Percentiles rank a stretch among this genome's conserved stretches.
Conservation (phyloP, 2,329 filamentous ascomycete species). For the Fusarium circinatum region DNA sequence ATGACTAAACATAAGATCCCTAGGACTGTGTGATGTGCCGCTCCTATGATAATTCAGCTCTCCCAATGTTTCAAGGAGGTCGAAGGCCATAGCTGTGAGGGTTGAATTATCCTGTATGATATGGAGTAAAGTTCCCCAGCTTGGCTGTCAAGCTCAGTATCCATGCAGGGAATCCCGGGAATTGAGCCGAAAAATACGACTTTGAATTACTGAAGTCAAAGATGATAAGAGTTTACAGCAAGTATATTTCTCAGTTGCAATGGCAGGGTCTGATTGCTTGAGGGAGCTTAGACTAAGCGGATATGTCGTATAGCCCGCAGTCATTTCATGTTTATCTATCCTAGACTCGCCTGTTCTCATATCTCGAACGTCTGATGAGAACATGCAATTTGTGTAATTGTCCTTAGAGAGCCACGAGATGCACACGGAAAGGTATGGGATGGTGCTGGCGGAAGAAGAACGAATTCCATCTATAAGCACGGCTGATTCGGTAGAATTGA, state of each 20-base stretch:
- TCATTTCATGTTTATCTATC: background rate
- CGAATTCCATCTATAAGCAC: background rate
- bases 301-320: background rate
- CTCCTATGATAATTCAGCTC: no score
- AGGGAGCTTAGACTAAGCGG: background rate
- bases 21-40: no score
- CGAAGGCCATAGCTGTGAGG: no score
- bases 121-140: background rate
- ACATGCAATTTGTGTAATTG: background rate
- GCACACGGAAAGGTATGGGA: background rate
- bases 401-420: background rate
- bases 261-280: background rate
- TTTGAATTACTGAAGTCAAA: background rate
- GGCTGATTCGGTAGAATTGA: background rate
- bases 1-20: no score
- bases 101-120: no score
- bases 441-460: background rate
- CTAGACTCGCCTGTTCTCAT: background rate
- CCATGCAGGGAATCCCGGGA: background rate
- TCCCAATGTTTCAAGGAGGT: no score
- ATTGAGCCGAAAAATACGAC: background rate
- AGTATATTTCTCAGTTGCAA: background rate
- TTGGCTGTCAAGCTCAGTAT: background rate
- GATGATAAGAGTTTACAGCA: background rate
- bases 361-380: background rate